Conservation (phyloP, 2,329 filamentous ascomycete species). For the Aspergillus sp. region DNA sequence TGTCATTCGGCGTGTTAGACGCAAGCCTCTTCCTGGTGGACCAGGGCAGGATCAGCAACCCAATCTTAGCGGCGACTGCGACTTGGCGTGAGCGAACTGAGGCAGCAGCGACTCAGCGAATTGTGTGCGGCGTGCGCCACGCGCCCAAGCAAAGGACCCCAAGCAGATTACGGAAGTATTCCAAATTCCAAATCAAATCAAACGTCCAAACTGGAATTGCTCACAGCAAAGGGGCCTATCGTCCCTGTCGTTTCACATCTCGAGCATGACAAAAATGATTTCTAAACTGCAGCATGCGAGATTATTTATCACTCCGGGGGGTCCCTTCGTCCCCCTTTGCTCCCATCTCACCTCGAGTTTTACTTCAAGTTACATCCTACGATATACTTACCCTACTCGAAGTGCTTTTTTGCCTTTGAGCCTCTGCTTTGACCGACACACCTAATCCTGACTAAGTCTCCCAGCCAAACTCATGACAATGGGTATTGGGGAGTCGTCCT, state of each 20-base stretch:
- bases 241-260: slow-evolving; percentile 12
- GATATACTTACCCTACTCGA: background rate
- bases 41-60: slow-evolving; percentile 23
- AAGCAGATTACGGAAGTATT: slow-evolving; percentile 15
- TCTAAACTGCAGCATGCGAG: slow-evolving; percentile 17
- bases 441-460: slow-evolving; percentile 8
- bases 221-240: slow-evolving; percentile 15
- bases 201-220: slow-evolving; percentile 17
- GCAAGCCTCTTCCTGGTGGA: slow-evolving; percentile 22
- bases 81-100: slow-evolving; percentile 2
- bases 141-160: slow-evolving; percentile 12
- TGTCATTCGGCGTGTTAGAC: slow-evolving; percentile 22
- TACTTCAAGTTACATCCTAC: background rate
- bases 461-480: slow-evolving; percentile 20
- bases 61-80: slow-evolving; percentile 24
- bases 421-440: slow-evolving; percentile 2
- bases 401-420: slow-evolving; percentile 2
- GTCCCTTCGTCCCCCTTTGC: slow-evolving; percentile 4
- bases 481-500: slow-evolving; percentile 32
- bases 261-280: slow-evolving; percentile 24
- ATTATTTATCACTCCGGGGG: slow-evolving; percentile 24
- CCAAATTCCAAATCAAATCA: slow-evolving; percentile 30
- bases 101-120: slow-evolving; percentile 19
- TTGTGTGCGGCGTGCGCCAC: slow-evolving; percentile 24
- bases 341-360: slow-evolving; percentile 1